A percentile compares a stretch with the other conserved stretches of the same genome.
These are phyloP conservation scores for Phoma sp. DNA, from an alignment of 2,329 filamentous ascomycete genomes.

Conservation along the genomic window DNA sequence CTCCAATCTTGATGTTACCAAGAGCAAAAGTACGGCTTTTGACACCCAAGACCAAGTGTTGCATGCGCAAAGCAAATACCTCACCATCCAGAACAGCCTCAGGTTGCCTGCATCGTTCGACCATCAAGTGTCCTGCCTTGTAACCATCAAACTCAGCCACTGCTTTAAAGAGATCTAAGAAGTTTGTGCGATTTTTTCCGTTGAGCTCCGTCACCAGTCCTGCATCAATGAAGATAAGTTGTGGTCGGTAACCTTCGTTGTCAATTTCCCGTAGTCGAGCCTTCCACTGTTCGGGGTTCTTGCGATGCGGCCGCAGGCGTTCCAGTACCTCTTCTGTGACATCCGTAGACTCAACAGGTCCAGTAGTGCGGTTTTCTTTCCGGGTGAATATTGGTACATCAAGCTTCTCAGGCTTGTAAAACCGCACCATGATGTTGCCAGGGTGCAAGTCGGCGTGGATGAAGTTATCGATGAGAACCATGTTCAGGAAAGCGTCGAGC, in stretches of 20 bases:
- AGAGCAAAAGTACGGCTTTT: slow-evolving; percentile 91
- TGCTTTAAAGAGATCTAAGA: slow-evolving; percentile 93
- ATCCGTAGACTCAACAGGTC: slow-evolving; percentile 64
- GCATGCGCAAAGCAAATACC: slow-evolving; percentile 94
- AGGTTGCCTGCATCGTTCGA: slow-evolving; percentile 90
- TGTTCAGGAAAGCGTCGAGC: slow-evolving; percentile 92
- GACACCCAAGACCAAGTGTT: slow-evolving; percentile 89
- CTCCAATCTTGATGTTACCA: slow-evolving; percentile 93
- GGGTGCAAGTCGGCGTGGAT: slow-evolving; percentile 96
- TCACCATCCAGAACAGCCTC: slow-evolving; percentile 88
- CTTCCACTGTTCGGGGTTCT: slow-evolving; percentile 73
- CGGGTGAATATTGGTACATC: slow-evolving; percentile 64
- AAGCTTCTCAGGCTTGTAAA: slow-evolving; percentile 82
- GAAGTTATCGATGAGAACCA: slow-evolving; percentile 97
- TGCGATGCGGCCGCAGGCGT: slow-evolving; percentile 75
- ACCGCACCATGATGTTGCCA: slow-evolving; percentile 99
- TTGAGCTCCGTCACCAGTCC: slow-evolving; percentile 95
- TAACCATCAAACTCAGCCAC: slow-evolving; percentile 97
- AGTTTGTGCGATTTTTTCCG: slow-evolving; percentile 82
- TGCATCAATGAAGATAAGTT: slow-evolving; percentile 97
- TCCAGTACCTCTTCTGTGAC: slow-evolving; percentile 87
- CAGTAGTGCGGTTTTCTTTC: slow-evolving; percentile 42
- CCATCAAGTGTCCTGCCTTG: slow-evolving; percentile 93
- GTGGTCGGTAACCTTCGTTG: slow-evolving; percentile 85
- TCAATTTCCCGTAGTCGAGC: slow-evolving; percentile 78